These are phyloP conservation scores for Hymenoscyphus albidus DNA, from an alignment of 2,329 filamentous ascomycete species.

Conservation along the genomic window DNA sequence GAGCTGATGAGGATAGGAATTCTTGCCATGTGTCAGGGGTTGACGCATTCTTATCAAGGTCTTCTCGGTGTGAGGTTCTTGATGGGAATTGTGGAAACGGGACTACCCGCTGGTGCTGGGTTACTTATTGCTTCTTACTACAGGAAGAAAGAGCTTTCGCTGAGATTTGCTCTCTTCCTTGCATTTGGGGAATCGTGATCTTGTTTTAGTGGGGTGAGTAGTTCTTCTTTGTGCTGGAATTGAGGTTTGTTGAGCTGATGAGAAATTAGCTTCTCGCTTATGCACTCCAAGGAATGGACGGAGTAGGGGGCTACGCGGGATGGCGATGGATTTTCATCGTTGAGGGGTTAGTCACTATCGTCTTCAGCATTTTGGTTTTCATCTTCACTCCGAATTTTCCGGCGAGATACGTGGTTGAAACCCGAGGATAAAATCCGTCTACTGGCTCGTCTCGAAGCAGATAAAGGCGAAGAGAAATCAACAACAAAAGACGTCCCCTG, in stretches of 20 bases:
- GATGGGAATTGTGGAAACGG: constrained; percentile 20
- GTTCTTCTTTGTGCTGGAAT: background rate
- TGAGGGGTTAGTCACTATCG: constrained; percentile 39
- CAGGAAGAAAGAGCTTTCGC: constrained; percentile 53
- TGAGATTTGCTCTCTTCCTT: constrained; percentile 47
- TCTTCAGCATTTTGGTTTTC: constrained; percentile 31
- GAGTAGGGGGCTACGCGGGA: constrained; percentile 42
- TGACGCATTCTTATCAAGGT: constrained; percentile 37
- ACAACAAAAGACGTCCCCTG: constrained; percentile 9
- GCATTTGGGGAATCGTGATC: constrained; percentile 34
- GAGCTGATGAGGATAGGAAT: constrained; percentile 34
- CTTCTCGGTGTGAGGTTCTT: constrained; percentile 15
- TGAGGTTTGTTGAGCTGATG: background rate
- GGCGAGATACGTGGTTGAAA: background rate
- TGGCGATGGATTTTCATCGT: constrained; percentile 49
- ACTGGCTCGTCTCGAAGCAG: constrained; percentile 18
- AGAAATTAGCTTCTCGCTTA: constrained; percentile 41
- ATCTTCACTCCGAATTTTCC: constrained; percentile 8
- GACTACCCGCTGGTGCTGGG: constrained; percentile 34
- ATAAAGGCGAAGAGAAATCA: constrained; percentile 14
- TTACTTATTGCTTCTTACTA: constrained; percentile 54
- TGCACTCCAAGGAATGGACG: constrained; percentile 45
- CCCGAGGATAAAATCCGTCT: background rate
- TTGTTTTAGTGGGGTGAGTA: constrained; percentile 43
- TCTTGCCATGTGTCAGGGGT: constrained; percentile 41